Percentiles rank a stretch among this genome's conserved stretches.
Evolutionary conservation across 2,329 filamentous ascomycete genomes (phyloP).

Genomic region (Alternaria triticimaculans): DNA sequence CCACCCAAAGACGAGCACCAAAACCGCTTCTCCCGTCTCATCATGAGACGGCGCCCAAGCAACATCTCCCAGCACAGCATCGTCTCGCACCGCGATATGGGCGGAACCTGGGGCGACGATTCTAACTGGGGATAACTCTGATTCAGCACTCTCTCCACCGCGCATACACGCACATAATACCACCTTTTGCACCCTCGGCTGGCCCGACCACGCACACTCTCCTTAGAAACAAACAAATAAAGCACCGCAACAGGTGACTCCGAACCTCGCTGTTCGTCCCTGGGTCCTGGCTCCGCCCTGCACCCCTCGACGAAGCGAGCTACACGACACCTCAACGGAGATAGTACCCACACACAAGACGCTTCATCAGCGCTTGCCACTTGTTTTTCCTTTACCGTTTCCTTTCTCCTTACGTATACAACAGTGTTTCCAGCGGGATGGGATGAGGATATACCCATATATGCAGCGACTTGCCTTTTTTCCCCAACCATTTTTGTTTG

Average conservation of each 20-base stretch:
- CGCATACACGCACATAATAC: neutral
- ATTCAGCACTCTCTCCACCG: neutral
- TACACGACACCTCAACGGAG: conserved; percentile 47
- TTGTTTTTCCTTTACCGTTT: conserved; percentile 1
- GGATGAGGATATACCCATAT: conserved; percentile 30
- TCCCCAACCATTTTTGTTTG: neutral
- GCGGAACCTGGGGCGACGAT: conserved; percentile 43
- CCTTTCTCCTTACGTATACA: conserved; percentile 25
- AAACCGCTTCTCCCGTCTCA: conserved; percentile 45
- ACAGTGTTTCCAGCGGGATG: conserved; percentile 20
- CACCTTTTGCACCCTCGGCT: conserved; percentile 25
- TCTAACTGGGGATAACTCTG: conserved; percentile 41
- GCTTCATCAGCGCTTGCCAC: neutral
- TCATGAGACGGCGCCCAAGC: conserved; percentile 45
- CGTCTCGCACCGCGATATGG: conserved; percentile 41
- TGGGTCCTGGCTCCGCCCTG: conserved; percentile 1
- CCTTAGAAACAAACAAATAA: conserved; percentile 28
- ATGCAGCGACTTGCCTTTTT: conserved; percentile 16
- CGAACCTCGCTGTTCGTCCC: conserved; percentile 39
- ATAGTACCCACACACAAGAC: neutral
- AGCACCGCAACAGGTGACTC: conserved; percentile 50
- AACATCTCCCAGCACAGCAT: conserved; percentile 48
- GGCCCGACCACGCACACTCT: conserved; percentile 33
- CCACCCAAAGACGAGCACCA: conserved; percentile 44
- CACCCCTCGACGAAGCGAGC: conserved; percentile 33